A percentile compares a stretch with the other conserved stretches of the same genome.
phyloP scores from a whole-genome alignment of 768 basidiomycete species.

The Lactifluus hygrophoroides region DNA sequence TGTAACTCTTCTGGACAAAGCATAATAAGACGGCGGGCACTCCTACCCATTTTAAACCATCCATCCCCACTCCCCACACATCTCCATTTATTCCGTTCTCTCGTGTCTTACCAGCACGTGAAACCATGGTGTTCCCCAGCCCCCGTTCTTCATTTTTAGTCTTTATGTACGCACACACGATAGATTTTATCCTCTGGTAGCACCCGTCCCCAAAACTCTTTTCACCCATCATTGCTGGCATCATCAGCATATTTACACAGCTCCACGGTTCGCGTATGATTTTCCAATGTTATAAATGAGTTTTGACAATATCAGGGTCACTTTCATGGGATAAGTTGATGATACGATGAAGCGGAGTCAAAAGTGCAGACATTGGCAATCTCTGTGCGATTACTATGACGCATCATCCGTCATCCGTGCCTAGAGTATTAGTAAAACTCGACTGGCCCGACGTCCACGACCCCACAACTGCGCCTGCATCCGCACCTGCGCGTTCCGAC shows the following conservation, averaged over 20 bases:
- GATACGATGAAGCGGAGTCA: too few species aligned
- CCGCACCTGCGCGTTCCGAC: not conserved
- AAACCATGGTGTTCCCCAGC: not conserved
- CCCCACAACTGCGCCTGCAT: not conserved
- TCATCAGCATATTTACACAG: not conserved
- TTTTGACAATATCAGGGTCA: not conserved
- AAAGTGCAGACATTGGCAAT: not conserved
- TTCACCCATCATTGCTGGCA: not conserved
- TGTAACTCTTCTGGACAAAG: not conserved
- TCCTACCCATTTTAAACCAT: not conserved
- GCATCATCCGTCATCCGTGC: not conserved
- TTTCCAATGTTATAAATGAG: not conserved
- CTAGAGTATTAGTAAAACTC: not conserved
- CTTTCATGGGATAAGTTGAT: too few species aligned
- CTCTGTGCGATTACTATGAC: not conserved
- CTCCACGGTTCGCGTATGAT: not conserved
- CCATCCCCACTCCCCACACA: not conserved
- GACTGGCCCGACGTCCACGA: conserved; percentile 13
- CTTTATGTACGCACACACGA: conserved; percentile 3
- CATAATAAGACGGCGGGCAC: not conserved
- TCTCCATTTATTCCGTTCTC: not conserved
- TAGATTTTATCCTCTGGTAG: conserved; percentile 4
- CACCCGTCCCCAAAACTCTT: not conserved
- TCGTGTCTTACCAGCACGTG: not conserved
- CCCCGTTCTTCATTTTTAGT: not conserved